Conservation (phyloP, 2,329 filamentous ascomycete genomes). For the Rutstroemia sp. region DNA sequence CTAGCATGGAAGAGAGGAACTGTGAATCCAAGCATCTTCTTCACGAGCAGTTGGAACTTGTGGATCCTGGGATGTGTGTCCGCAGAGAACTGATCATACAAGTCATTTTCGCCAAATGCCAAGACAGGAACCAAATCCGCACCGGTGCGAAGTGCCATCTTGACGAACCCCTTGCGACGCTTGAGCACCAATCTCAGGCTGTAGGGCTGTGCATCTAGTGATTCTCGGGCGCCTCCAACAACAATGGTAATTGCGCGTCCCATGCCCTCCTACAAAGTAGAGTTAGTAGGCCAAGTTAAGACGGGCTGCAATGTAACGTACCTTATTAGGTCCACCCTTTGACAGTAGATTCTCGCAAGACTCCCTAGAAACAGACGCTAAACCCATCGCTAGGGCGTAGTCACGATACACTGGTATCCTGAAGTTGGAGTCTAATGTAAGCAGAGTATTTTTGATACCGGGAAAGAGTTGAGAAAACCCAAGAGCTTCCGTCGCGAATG, state of each 20-base stretch:
- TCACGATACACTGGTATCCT: conserved; percentile 89
- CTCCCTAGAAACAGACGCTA: conserved; percentile 83
- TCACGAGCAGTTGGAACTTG: conserved; percentile 73
- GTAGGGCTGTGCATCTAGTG: conserved; percentile 77
- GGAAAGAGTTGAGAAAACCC: conserved; percentile 85
- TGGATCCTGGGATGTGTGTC: conserved; percentile 72
- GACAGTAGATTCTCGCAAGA: conserved; percentile 84
- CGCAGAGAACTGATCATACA: conserved; percentile 84
- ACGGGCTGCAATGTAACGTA: conserved; percentile 10
- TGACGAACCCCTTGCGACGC: conserved; percentile 85
- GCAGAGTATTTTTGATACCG: conserved; percentile 85
- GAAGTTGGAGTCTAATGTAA: conserved; percentile 96
- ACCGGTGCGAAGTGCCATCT: conserved; percentile 84
- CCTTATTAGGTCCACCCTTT: conserved; percentile 63
- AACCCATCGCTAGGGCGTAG: conserved; percentile 82
- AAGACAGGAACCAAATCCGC: conserved; percentile 90
- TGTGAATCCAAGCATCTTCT: conserved; percentile 85
- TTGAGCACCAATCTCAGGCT: conserved; percentile 71
- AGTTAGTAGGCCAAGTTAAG: neutral
- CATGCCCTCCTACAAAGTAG: conserved; percentile 58
- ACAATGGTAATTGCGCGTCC: conserved; percentile 96
- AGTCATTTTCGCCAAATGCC: conserved; percentile 89
- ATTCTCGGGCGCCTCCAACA: conserved; percentile 85
- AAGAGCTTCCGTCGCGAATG: conserved; percentile 84
- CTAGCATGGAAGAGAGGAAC: conserved; percentile 83